These are phyloP conservation scores for Stromatinia cepivora DNA, from an alignment of 2,329 filamentous ascomycete species.

Conservation along the genomic window DNA sequence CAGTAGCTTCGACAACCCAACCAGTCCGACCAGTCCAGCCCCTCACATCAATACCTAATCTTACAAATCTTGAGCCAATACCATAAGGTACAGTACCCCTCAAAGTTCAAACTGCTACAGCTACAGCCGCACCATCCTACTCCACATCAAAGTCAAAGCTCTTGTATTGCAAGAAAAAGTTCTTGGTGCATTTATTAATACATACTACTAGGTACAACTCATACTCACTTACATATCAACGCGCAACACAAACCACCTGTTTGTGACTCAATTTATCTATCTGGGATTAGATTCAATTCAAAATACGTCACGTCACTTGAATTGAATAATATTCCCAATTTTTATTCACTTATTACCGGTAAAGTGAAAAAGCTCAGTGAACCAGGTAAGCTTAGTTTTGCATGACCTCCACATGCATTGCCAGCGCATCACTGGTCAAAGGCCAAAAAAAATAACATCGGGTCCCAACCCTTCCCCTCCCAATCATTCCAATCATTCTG, in stretches of 20 bases:
- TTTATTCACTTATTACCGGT: slow-evolving; percentile 34
- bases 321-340: slow-evolving; percentile 27
- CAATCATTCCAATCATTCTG: slow-evolving; percentile 32
- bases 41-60: slow-evolving; percentile 2
- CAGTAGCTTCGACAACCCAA: background rate
- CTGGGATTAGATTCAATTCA: slow-evolving; percentile 15
- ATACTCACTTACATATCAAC: slow-evolving; percentile 12
- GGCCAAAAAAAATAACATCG: slow-evolving; percentile 34
- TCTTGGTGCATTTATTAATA: slow-evolving; percentile 8
- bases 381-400: slow-evolving; percentile 41
- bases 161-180: slow-evolving; percentile 1
- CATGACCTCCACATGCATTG: slow-evolving; percentile 39
- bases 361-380: slow-evolving; percentile 29
- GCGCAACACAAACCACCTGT: slow-evolving; percentile 18
- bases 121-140: slow-evolving; percentile 9
- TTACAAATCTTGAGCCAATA: slow-evolving; percentile 6
- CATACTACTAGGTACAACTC: slow-evolving; percentile 4
- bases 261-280: slow-evolving; percentile 3
- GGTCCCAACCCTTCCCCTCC: slow-evolving; percentile 34
- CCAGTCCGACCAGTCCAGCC: slow-evolving; percentile 1
- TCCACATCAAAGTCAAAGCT: slow-evolving; percentile 18
- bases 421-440: slow-evolving; percentile 41
- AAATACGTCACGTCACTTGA: slow-evolving; percentile 32
- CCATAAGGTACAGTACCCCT: background rate
- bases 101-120: background rate